Percentiles rank a stretch among this genome's conserved stretches.
These are phyloP conservation scores for Moniliophthora roreri DNA, from an alignment of 1,284 basidiomycete genomes.

Conservation along the genomic window DNA sequence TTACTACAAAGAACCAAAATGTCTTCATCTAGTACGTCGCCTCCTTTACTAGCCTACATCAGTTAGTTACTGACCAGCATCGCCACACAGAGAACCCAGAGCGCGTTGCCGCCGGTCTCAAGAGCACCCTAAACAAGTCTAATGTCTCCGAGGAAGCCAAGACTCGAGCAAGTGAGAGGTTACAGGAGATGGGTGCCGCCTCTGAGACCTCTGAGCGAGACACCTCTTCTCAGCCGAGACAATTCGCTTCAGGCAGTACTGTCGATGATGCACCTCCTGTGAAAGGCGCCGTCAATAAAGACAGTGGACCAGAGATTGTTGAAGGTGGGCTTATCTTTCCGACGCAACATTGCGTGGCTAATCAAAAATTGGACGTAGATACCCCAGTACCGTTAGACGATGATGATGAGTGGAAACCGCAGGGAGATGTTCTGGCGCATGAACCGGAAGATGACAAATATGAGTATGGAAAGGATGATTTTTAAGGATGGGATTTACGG, in stretches of 20 bases:
- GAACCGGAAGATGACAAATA: slow-evolving; percentile 8
- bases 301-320: too few relatives aligned
- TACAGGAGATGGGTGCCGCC: slow-evolving; percentile 29
- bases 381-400: not conserved
- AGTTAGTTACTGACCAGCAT: too few relatives aligned
- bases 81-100: slow-evolving; percentile 16
- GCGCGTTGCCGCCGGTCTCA: slow-evolving; percentile 26
- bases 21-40: too few relatives aligned
- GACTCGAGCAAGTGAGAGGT: slow-evolving; percentile 34
- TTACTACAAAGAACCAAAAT: too few relatives aligned
- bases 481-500: too few relatives aligned
- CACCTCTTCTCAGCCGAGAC: not conserved
- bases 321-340: too few relatives aligned
- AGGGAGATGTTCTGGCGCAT: not conserved
- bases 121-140: slow-evolving; percentile 36
- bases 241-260: not conserved
- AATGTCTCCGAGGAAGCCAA: slow-evolving; percentile 42
- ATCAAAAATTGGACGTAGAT: too few relatives aligned
- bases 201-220: not conserved
- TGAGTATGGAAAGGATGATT: not conserved
- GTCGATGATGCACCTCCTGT: too few relatives aligned
- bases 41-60: too few relatives aligned
- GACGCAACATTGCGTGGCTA: too few relatives aligned
- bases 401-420: not conserved
- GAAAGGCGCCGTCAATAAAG: too few relatives aligned